Conservation (phyloP, 2,329 filamentous ascomycete species). For the Monosporascus sp. region DNA sequence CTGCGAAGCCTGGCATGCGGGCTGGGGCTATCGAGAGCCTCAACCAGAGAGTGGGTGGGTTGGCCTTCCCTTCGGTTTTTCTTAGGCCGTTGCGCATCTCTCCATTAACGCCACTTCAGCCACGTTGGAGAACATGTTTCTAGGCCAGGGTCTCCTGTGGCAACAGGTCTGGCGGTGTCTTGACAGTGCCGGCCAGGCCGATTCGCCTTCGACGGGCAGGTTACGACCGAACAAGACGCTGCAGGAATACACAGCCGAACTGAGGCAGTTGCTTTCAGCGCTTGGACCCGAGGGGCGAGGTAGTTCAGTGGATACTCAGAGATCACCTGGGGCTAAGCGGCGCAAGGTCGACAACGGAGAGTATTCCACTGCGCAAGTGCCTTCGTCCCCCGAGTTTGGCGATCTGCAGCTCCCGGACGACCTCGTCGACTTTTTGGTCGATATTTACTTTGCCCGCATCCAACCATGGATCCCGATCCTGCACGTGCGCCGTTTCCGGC, state of each 20-base stretch:
- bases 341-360: too few species aligned
- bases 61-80: slow-evolving; percentile 10
- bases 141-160: slow-evolving; percentile 31
- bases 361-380: too few species aligned
- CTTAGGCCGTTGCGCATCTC: too few species aligned
- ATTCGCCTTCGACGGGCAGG: neutral
- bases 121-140: slow-evolving; percentile 33
- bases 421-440: slow-evolving; percentile 28
- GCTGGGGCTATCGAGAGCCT: slow-evolving; percentile 31
- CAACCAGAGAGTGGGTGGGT: slow-evolving; percentile 26
- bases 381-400: neutral
- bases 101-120: slow-evolving; percentile 6
- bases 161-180: slow-evolving; percentile 27
- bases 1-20: slow-evolving; percentile 28
- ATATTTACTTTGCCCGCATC: slow-evolving; percentile 10
- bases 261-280: slow-evolving; percentile 13
- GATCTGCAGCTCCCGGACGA: slow-evolving; percentile 21
- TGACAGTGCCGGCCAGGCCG: neutral
- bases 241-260: slow-evolving; percentile 13
- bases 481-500: neutral
- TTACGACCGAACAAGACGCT: slow-evolving; percentile 5
- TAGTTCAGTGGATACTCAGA: too few species aligned
- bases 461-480: neutral
- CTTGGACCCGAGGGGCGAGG: slow-evolving; percentile 3
- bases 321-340: too few species aligned